Evolutionary conservation across 177 flowering plant genomes (phyloP).

Genomic region (Telopea speciosissima): DNA sequence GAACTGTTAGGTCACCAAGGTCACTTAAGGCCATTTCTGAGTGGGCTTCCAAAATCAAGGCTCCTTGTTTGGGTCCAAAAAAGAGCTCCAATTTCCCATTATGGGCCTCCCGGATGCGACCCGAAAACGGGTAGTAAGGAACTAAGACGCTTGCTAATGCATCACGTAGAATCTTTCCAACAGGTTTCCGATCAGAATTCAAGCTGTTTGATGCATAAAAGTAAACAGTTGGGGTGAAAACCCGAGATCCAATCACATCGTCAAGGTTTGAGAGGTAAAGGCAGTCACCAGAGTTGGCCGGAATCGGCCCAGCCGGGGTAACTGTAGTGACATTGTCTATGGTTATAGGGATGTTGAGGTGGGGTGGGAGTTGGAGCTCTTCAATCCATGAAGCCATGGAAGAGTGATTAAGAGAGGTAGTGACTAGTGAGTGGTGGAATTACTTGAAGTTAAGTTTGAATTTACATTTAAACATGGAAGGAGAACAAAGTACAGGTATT

Average conservation of each 20-base stretch:
- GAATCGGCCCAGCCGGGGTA: conserved; percentile 44
- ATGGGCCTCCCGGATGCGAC: conserved; percentile 51
- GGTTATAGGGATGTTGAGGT: conserved; percentile 41
- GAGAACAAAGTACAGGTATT: not conserved
- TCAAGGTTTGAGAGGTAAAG: conserved; percentile 93
- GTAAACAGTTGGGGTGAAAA: conserved; percentile 81
- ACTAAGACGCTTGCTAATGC: conserved; percentile 66
- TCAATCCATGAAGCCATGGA: conserved; percentile 55
- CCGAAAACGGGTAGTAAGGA: conserved; percentile 87
- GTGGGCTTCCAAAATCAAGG: conserved; percentile 56
- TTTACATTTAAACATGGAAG: conserved; percentile 9
- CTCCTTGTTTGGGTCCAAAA: conserved; percentile 64
- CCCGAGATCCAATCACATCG: conserved; percentile 69
- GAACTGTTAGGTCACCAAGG: conserved; percentile 57
- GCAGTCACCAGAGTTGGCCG: conserved; percentile 30
- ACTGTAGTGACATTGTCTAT: conserved; percentile 30
- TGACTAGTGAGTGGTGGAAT: conserved; percentile 2
- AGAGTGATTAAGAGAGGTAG: not conserved
- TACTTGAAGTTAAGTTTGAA: conserved; percentile 8
- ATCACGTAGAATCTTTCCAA: conserved; percentile 24
- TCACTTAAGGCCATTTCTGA: conserved; percentile 38
- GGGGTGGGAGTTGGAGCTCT: conserved; percentile 54
- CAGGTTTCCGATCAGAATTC: not conserved
- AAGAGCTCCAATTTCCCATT: conserved; percentile 72
- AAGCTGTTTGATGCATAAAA: conserved; percentile 33